A percentile compares a stretch with the other conserved stretches of the same genome.
phyloP scores from a whole-genome alignment of 345 rosid species.

The Iberis pinnata region DNA sequence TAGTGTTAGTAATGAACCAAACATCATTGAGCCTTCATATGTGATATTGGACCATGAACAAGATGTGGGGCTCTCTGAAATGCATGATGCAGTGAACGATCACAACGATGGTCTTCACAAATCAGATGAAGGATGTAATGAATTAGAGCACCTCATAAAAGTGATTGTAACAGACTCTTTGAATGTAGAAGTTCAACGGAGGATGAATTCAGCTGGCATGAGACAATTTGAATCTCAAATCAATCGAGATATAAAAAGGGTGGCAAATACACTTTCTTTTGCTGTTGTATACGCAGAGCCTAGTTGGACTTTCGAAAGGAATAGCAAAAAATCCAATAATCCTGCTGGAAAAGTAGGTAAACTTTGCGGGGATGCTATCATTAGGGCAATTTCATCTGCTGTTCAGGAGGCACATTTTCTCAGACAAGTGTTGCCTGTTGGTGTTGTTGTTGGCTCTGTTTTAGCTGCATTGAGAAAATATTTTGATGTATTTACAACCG shows the following conservation, averaged over 20 bases:
- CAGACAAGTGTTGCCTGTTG: constrained; percentile 66
- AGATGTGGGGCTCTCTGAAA: constrained; percentile 37
- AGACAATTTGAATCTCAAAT: constrained; percentile 49
- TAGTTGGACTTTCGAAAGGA: constrained; percentile 36
- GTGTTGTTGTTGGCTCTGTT: constrained; percentile 77
- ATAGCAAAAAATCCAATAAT: constrained; percentile 20
- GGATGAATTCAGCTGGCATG: constrained; percentile 51
- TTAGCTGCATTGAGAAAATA: constrained; percentile 79
- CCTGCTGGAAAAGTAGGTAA: constrained; percentile 45
- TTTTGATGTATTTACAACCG: constrained; percentile 47
- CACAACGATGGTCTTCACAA: constrained; percentile 28
- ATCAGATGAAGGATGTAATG: constrained; percentile 29
- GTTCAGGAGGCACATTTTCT: constrained; percentile 55
- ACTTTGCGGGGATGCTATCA: constrained; percentile 48
- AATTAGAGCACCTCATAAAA: constrained; percentile 51
- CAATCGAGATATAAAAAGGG: constrained; percentile 52
- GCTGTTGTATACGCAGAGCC: constrained; percentile 39
- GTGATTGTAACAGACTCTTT: constrained; percentile 54
- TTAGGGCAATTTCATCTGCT: constrained; percentile 65
- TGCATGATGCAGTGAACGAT: constrained; percentile 26
- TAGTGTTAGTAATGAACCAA: constrained; percentile 32
- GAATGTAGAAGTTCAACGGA: constrained; percentile 66
- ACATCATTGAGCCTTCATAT: constrained; percentile 60
- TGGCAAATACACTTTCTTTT: constrained; percentile 61
- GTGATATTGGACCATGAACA: constrained; percentile 49